Conservation (phyloP, 2,329 filamentous ascomycete species). For the Stemphylium vesicarium region DNA sequence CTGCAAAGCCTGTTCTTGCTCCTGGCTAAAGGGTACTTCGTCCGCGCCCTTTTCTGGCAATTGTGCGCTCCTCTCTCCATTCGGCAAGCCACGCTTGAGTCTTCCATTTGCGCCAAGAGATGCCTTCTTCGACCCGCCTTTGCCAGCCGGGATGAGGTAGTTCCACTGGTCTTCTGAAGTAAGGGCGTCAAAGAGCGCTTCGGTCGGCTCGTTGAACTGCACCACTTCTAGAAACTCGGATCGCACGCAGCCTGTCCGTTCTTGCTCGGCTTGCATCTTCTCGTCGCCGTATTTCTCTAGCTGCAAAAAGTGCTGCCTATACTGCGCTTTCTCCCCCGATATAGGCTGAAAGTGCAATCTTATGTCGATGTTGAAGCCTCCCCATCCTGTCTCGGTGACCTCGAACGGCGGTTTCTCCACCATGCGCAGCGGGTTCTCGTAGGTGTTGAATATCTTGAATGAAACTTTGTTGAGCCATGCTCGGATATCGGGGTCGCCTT, state of each 20-base stretch:
- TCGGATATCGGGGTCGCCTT: conserved; percentile 82
- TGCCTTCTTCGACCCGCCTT: conserved; percentile 53
- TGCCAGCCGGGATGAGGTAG: conserved; percentile 48
- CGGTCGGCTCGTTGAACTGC: conserved; percentile 95
- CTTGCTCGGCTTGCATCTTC: conserved; percentile 66
- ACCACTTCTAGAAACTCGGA: conserved; percentile 91
- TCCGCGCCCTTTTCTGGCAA: conserved; percentile 44
- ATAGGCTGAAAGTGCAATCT: conserved; percentile 92
- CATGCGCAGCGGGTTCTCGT: conserved; percentile 84
- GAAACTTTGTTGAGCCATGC: conserved; percentile 97
- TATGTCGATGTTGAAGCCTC: conserved; percentile 95
- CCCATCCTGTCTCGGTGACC: conserved; percentile 93
- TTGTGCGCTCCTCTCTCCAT: conserved; percentile 46
- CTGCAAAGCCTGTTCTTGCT: conserved; percentile 44
- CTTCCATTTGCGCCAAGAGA: conserved; percentile 41
- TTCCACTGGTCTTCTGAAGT: conserved; percentile 71
- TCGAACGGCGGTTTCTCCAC: conserved; percentile 78
- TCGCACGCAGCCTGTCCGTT: conserved; percentile 65
- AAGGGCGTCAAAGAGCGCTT: conserved; percentile 86
- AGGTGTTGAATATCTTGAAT: conserved; percentile 98
- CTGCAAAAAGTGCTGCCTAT: conserved; percentile 90
- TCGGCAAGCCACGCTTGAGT: conserved; percentile 43
- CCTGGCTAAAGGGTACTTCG: conserved; percentile 44
- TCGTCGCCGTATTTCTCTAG: conserved; percentile 86
- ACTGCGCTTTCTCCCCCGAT: conserved; percentile 90